Evolutionary conservation across 139 green algal species (phyloP).

Genomic region (Edaphochlamys debaryana): DNA sequence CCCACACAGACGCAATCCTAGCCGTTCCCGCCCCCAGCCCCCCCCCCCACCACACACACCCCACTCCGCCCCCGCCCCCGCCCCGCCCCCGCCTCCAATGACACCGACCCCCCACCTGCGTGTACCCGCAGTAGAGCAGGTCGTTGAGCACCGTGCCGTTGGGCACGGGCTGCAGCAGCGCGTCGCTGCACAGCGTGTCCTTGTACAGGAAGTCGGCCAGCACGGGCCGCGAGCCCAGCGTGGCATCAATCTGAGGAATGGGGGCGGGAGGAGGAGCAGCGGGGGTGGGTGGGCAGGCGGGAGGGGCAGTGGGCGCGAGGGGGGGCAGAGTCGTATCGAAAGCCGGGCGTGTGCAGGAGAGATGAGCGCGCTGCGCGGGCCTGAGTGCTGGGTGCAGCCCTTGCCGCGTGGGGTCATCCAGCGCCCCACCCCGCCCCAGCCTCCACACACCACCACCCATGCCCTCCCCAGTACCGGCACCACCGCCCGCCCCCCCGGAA

Average conservation of each 20-base stretch:
- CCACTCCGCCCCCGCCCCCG: neutral
- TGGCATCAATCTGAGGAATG: neutral
- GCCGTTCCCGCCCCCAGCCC: too few relatives aligned
- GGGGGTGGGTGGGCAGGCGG: neutral
- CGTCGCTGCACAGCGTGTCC: slow-evolving; percentile 37
- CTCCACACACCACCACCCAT: too few relatives aligned
- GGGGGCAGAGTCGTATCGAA: neutral
- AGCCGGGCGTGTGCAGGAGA: too few relatives aligned
- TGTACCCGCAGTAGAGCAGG: slow-evolving; percentile 72
- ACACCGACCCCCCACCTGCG: slow-evolving; percentile 20
- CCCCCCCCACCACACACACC: neutral
- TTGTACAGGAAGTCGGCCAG: neutral
- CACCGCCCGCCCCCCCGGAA: neutral
- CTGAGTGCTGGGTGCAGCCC: too few relatives aligned
- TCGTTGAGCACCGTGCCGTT: slow-evolving; percentile 47
- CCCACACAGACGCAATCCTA: neutral
- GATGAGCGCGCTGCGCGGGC: too few relatives aligned
- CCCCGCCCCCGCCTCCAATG: neutral
- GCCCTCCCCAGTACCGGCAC: too few relatives aligned
- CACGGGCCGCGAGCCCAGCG: neutral
- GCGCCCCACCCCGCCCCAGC: too few relatives aligned
- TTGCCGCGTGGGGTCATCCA: too few relatives aligned
- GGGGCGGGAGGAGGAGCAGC: neutral
- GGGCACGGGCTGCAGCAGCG: neutral
- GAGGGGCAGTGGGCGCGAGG: neutral